A percentile compares a stretch with the other conserved stretches of the same genome.
Conservation (phyloP, 306 rosid species). For the Trichosanthes cucumerina region DNA sequence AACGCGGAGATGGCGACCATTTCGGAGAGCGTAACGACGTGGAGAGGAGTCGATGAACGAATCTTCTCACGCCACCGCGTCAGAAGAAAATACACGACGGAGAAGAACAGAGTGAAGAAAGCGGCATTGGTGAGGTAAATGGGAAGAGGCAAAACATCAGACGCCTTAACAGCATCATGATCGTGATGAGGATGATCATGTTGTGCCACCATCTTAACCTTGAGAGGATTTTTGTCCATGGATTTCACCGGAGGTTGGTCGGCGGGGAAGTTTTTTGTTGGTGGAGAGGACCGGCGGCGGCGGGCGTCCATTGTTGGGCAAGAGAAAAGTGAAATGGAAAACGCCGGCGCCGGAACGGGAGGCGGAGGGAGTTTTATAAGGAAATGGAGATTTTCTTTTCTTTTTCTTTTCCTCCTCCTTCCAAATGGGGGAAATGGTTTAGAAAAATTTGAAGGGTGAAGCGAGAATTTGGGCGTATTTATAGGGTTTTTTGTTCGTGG, state of each 20-base stretch:
- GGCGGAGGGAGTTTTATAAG: background rate
- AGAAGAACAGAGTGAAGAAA: constrained; percentile 18
- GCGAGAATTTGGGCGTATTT: background rate
- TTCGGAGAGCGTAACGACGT: constrained; percentile 15
- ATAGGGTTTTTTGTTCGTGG: background rate
- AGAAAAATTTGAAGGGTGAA: background rate
- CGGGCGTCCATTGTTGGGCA: background rate
- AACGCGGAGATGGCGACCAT: constrained; percentile 9
- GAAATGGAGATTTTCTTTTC: background rate
- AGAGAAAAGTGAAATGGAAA: background rate
- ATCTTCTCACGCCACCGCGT: constrained; percentile 20
- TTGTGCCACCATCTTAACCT: constrained; percentile 6
- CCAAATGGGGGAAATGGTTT: background rate
- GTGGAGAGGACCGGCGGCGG: constrained; percentile 3
- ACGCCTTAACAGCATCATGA: background rate
- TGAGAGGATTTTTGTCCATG: background rate
- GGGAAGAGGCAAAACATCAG: constrained; percentile 16
- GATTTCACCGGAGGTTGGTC: background rate
- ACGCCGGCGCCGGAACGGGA: constrained; percentile 8
- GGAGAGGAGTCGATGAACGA: constrained; percentile 16
- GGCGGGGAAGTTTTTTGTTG: background rate
- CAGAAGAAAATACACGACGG: constrained; percentile 15
- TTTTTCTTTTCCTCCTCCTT: background rate
- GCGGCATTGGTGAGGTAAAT: constrained; percentile 11
- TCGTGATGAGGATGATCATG: background rate